A percentile compares a stretch with the other conserved stretches of the same genome.
These are phyloP conservation scores for Macrolepiota fuliginosa DNA, from an alignment of 768 basidiomycete species.

Conservation along the genomic window DNA sequence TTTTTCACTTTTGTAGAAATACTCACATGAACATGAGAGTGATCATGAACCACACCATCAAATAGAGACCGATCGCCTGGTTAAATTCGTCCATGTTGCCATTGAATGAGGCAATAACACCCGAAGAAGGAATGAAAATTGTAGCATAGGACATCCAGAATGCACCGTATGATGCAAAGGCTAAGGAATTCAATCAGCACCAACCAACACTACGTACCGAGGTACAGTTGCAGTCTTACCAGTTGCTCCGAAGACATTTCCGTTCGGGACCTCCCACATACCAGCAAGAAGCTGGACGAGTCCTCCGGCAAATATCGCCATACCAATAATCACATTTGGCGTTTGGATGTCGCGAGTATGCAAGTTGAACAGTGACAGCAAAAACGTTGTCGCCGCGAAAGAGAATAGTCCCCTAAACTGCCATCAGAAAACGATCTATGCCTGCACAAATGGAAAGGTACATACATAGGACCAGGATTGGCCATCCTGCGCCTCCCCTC, in stretches of 20 bases:
- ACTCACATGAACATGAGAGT: constrained; percentile 64
- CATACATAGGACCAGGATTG: constrained; percentile 63
- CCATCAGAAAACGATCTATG: background rate
- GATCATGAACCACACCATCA: constrained; percentile 65
- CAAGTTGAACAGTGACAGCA: constrained; percentile 68
- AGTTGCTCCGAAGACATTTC: constrained; percentile 65
- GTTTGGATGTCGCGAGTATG: constrained; percentile 43
- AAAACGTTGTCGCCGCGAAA: constrained; percentile 54
- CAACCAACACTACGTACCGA: background rate
- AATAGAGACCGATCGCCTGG: constrained; percentile 66
- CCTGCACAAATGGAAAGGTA: background rate
- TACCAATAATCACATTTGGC: constrained; percentile 70
- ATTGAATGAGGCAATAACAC: constrained; percentile 50
- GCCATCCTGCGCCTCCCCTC: constrained; percentile 38
- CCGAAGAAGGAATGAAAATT: constrained; percentile 64
- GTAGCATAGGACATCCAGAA: constrained; percentile 82
- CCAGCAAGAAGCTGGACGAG: constrained; percentile 80
- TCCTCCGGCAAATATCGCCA: constrained; percentile 74
- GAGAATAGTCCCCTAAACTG: constrained; percentile 31
- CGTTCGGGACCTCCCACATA: constrained; percentile 71
- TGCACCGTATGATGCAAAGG: constrained; percentile 69
- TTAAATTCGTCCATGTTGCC: constrained; percentile 34
- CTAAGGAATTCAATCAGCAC: constrained; percentile 27
- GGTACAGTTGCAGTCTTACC: constrained; percentile 31
- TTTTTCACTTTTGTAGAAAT: background rate